Evolutionary conservation across 495 filamentous ascomycete genomes (phyloP).

Genomic region (Hypoxylon lenormandii): DNA sequence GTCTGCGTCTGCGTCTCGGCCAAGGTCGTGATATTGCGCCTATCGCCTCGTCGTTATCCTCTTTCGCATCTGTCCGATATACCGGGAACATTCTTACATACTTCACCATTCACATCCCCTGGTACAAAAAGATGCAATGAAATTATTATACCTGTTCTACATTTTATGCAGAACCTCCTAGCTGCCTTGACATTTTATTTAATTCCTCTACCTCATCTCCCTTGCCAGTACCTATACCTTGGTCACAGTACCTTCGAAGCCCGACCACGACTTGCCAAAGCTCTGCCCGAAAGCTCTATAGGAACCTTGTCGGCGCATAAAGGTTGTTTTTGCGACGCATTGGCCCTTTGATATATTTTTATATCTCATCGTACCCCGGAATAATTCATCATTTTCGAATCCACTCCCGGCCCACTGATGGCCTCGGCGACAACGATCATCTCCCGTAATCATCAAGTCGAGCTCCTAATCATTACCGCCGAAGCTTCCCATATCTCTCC

Average conservation of each 20-base stretch:
- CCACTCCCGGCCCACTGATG: conserved; percentile 26
- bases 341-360: not conserved
- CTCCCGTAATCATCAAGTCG: conserved; percentile 20
- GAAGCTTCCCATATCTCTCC: conserved; percentile 4
- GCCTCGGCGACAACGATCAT: conserved; percentile 34
- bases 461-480: conserved; percentile 5
- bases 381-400: conserved; percentile 9
- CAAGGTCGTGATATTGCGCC: conserved; percentile 43
- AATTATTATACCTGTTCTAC: too few species aligned
- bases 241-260: too few species aligned
- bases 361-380: conserved; percentile 11
- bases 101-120: not conserved
- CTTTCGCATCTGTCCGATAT: not conserved
- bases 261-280: too few species aligned
- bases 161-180: too few species aligned
- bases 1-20: conserved; percentile 66
- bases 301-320: too few species aligned
- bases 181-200: too few species aligned
- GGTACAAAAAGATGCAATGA: not conserved
- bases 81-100: too few species aligned
- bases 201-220: too few species aligned
- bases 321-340: too few species aligned
- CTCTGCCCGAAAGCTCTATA: too few species aligned
- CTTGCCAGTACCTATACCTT: too few species aligned
- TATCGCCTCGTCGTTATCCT: conserved; percentile 10